Base-by-base conservation (phyloP, 441 rosid species). In the Populus trichocarpa region DNA sequence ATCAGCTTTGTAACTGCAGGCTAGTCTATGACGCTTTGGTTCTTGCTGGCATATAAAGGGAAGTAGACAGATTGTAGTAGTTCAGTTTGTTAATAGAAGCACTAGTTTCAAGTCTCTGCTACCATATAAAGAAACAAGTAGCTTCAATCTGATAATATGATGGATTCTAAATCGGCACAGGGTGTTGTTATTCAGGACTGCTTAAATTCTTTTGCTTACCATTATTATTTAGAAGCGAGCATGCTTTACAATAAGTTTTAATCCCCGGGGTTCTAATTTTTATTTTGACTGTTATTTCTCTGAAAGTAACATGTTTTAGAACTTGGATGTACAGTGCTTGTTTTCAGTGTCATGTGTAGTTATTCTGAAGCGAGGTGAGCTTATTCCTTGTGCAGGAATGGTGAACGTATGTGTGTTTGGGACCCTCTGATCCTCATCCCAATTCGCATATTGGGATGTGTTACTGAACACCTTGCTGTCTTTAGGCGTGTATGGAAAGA, bases 401-500 rank as follows among this genome's bases (percentile, higher is more conserved):
- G 97, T 96, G 59, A 14, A 50, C 20, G 28, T 93, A 96, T 77
- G 93, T 96, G 72, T 96, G 98, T 84, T 87, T 96, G 89, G 99
- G 98, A 77, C 98, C 99, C 75, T 88, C 97, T 23, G 99, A 96
- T 86, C 99, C 98, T 61, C 98, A 92, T 79, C 99, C 99, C 69
- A 93, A 96, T 81, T 92, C 97, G 99, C 99, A 92, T 74, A 82
- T 94, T 4, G 99, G 99, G 67, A 96, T 92, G 99, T 90, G 96
- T 76, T 33, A 90, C 99, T 23, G 97, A 96, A 81, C 97, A 95
- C 76, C 97, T 97, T 73, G 96, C 98, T 82, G 98, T 95, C 42
- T 91, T 93, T 93, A 89, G 98, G 98, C 97, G 98, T 72, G 97
- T 92, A 11, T 96, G 99, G 99, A 96, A 96, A 88, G 99, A 94